Conservation (phyloP, 371 early-diverging fungal genomes). For the Circinella umbellata region DNA sequence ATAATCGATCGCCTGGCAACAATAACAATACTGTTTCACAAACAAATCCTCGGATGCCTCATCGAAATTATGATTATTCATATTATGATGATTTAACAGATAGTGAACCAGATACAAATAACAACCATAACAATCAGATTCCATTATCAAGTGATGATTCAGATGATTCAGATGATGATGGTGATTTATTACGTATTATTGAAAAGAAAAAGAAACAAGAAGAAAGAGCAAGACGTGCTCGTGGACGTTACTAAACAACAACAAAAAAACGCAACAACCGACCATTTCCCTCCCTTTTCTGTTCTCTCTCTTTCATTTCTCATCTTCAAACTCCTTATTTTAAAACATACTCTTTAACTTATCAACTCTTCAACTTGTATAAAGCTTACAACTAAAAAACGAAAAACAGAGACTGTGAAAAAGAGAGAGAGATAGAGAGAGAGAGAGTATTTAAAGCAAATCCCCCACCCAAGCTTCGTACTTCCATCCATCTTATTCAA, state of each 20-base stretch:
- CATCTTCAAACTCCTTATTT: background rate
- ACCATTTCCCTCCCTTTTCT: no score
- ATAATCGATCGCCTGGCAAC: background rate
- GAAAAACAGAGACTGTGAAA: no score
- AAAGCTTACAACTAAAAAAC: slow-evolving; percentile 1
- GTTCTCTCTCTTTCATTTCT: background rate
- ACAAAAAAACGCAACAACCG: no score
- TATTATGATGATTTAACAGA: slow-evolving; percentile 7
- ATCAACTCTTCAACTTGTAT: background rate
- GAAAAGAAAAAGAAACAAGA: slow-evolving; percentile 34
- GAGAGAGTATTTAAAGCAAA: no score
- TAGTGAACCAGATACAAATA: background rate
- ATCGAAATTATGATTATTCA: slow-evolving; percentile 12
- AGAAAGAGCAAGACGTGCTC: slow-evolving; percentile 17
- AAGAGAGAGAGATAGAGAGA: no score
- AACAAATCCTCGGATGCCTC: slow-evolving; percentile 3
- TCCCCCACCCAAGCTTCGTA: background rate
- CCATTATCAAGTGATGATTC: slow-evolving; percentile 12
- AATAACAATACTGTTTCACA: no score
- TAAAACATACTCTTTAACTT: background rate
- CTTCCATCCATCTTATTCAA: background rate
- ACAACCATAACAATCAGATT: background rate
- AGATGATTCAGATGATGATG: slow-evolving; percentile 35
- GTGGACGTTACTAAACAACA: background rate
- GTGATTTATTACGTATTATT: slow-evolving; percentile 31